A percentile compares a stretch with the other conserved stretches of the same genome.
Conservation (phyloP, 306 rosid genomes). For the Trifolium dubium region DNA sequence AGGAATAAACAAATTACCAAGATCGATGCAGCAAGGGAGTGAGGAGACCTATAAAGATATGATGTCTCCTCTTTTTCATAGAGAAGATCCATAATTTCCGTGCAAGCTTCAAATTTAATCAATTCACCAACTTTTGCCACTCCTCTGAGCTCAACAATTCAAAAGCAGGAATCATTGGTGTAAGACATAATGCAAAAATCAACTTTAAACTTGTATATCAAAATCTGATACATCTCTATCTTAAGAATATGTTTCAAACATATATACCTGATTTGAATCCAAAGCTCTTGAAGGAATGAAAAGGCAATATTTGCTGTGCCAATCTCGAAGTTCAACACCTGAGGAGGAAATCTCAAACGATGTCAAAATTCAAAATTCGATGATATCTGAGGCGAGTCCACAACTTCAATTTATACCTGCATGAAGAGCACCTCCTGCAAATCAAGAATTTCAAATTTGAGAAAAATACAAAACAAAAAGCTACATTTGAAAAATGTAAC, state of each 20-base stretch:
- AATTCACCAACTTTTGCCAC: slow-evolving; percentile 82
- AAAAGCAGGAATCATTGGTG: slow-evolving; percentile 6
- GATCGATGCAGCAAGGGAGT: slow-evolving; percentile 75
- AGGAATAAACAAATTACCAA: slow-evolving; percentile 54
- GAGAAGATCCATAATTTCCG: slow-evolving; percentile 86
- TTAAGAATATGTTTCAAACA: slow-evolving; percentile 47
- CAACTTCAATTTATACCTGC: slow-evolving; percentile 62
- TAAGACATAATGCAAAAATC: slow-evolving; percentile 6
- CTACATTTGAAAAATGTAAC: too few species aligned
- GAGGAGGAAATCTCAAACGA: slow-evolving; percentile 34
- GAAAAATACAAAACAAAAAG: background rate
- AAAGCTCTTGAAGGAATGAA: slow-evolving; percentile 71
- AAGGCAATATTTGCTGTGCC: slow-evolving; percentile 71
- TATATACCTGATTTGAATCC: slow-evolving; percentile 68
- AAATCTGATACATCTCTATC: background rate
- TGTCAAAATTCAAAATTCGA: slow-evolving; percentile 26
- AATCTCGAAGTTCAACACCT: slow-evolving; percentile 87
- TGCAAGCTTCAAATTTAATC: slow-evolving; percentile 74
- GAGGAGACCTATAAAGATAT: slow-evolving; percentile 55
- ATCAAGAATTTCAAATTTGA: slow-evolving; percentile 28
- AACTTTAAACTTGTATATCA: slow-evolving; percentile 11
- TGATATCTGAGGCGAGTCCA: slow-evolving; percentile 27
- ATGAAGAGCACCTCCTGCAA: slow-evolving; percentile 76
- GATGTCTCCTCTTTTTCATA: slow-evolving; percentile 80
- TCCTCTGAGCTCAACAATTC: slow-evolving; percentile 57